These are phyloP conservation scores for Combretum micranthum DNA, from an alignment of 345 rosid genomes.

Conservation along the genomic window DNA sequence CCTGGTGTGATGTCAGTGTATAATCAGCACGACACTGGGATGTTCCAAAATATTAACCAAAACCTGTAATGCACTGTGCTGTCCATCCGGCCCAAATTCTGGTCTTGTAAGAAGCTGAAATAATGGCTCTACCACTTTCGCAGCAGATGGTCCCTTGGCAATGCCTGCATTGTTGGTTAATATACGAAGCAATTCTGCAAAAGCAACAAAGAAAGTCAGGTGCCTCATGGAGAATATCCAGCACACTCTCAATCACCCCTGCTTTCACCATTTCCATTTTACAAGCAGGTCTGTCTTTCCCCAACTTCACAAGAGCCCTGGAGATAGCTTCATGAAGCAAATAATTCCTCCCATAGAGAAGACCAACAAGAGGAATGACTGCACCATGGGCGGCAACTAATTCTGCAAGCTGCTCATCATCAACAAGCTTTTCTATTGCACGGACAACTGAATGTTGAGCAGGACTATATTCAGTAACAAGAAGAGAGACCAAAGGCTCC, in stretches of 20 bases:
- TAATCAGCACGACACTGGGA: slow-evolving; percentile 87
- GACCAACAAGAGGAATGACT: slow-evolving; percentile 96
- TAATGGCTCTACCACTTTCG: slow-evolving; percentile 90
- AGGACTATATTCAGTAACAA: slow-evolving; percentile 80
- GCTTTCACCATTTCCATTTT: slow-evolving; percentile 99
- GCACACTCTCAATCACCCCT: slow-evolving; percentile 84
- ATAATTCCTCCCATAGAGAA: slow-evolving; percentile 81
- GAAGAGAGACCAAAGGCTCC: slow-evolving; percentile 97
- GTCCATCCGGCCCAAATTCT: slow-evolving; percentile 92
- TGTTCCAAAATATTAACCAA: slow-evolving; percentile 92
- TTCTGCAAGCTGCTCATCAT: slow-evolving; percentile 98
- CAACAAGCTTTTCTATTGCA: slow-evolving; percentile 90
- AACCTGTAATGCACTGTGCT: slow-evolving; percentile 91
- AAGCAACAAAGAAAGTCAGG: slow-evolving; percentile 90
- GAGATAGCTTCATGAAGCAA: slow-evolving; percentile 96
- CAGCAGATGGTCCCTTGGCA: slow-evolving; percentile 92
- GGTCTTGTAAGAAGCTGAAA: slow-evolving; percentile 62
- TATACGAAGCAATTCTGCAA: slow-evolving; percentile 87
- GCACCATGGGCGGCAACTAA: slow-evolving; percentile 99
- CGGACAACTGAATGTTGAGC: slow-evolving; percentile 94
- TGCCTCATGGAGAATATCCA: slow-evolving; percentile 87
- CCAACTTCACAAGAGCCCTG: slow-evolving; percentile 90
- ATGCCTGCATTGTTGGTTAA: slow-evolving; percentile 93
- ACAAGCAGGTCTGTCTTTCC: slow-evolving; percentile 96
- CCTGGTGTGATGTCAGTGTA: slow-evolving; percentile 70